Conservation (phyloP, 2,329 filamentous ascomycete genomes). For the Botryotinia convoluta region DNA sequence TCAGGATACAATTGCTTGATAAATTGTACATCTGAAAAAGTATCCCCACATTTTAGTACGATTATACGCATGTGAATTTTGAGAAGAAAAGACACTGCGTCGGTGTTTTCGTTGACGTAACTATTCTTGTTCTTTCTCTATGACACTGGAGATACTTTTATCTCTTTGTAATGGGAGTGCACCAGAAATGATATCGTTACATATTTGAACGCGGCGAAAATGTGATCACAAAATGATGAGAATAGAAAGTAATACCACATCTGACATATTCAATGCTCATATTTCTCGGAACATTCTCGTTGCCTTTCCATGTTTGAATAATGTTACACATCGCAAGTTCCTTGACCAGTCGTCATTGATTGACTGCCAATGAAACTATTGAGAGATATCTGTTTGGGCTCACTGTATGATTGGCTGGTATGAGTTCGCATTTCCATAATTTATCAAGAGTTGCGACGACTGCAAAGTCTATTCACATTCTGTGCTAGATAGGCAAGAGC, state of each 20-base stretch:
- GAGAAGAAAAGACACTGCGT: background rate
- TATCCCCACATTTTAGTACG: background rate
- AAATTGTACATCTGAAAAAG: background rate
- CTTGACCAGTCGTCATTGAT: background rate
- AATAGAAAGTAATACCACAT: background rate
- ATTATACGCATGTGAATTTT: background rate
- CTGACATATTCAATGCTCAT: background rate
- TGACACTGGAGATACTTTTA: background rate
- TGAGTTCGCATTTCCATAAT: background rate
- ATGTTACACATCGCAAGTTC: background rate
- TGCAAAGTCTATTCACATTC: background rate
- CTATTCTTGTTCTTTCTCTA: accelerated
- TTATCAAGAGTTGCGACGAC: background rate
- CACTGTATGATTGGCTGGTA: background rate
- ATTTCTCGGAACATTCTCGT: accelerated
- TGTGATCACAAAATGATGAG: background rate
- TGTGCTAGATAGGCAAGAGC: background rate
- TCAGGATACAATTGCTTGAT: background rate
- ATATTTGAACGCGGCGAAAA: background rate
- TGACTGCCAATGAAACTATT: background rate
- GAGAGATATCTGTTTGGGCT: background rate
- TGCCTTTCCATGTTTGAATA: background rate
- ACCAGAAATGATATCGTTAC: background rate
- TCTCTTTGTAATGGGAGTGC: background rate
- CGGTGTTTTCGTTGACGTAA: background rate